Evolutionary conservation across 257 asterid genomes (phyloP), one percentile per base, ranked within the genome.

Genomic region (Gentiana macrophylla): DNA sequence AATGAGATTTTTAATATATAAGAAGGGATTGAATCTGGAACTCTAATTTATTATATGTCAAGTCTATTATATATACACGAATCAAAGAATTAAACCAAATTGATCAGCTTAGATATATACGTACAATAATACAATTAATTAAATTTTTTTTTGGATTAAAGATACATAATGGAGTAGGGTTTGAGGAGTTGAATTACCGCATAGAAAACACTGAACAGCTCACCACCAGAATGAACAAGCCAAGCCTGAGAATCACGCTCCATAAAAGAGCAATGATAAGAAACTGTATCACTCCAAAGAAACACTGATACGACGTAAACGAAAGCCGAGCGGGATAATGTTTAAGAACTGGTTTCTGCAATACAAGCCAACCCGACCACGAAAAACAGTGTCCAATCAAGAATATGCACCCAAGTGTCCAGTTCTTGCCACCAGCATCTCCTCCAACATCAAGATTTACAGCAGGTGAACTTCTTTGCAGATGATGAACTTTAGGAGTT

Each of bases 351-450:
- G 98, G 98, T 8, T 89, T 82, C 60, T 91, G 98, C 1, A 91
- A 65, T 50, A 91, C 98, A 11, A 91, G 95, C 98, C 98, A 91
- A 0, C 79, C 94, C 32, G 98, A 80, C 98, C 98, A 91, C 13
- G 98, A 87, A 35, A 91, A 63, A 74, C 98, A 91, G 67, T 87
- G 98, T 1, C 95, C 98, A 15, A 91, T 91, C 77, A 91, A 68
- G 78, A 69, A 91, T 32, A 91, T 37, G 79, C 98, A 91, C 2
- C 98, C 98, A 59, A 91, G 56, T 0, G 88, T 83, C 98, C 98
- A 91, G 78, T 61, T 87, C 73, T 91, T 87, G 9, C 90, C 95
- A 47, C 50, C 69, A 6, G 86, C 95, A 37, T 79, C 96, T 1
- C 89, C 98, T 12, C 83, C 66, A 6, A 64, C 53, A 43, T 71